Conservation (phyloP, 139 green algal genomes). For the Coccomyxa sp. region DNA sequence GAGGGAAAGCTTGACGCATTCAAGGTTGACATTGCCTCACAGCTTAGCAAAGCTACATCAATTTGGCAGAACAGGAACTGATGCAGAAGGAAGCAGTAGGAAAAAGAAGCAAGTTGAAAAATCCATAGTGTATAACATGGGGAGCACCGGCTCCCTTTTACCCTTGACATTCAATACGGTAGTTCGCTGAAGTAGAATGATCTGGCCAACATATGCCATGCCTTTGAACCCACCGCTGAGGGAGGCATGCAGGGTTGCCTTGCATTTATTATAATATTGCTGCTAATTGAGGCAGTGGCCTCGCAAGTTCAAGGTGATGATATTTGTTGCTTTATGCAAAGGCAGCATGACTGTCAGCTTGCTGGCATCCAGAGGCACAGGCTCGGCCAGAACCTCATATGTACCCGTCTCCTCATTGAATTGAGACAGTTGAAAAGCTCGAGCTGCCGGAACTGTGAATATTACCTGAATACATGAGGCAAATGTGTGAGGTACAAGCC, state of each 20-base stretch:
- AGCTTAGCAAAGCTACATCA: slow-evolving; percentile 1
- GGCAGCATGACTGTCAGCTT: neutral
- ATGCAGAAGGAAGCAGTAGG: neutral
- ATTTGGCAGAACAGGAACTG: too few species aligned
- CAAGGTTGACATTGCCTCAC: slow-evolving; percentile 7
- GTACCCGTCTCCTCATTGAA: neutral
- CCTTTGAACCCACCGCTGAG: too few species aligned
- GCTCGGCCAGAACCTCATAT: neutral
- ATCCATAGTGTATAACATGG: neutral
- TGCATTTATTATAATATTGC: too few species aligned
- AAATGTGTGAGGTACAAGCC: too few species aligned
- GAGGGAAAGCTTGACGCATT: slow-evolving; percentile 31
- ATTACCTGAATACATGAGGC: neutral
- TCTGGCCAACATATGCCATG: neutral
- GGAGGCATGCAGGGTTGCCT: too few species aligned
- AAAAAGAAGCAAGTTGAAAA: neutral
- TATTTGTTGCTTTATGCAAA: neutral
- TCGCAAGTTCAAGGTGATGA: neutral
- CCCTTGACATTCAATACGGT: neutral
- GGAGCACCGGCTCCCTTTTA: neutral
- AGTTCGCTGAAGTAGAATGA: neutral
- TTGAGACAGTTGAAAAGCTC: neutral
- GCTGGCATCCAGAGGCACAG: neutral
- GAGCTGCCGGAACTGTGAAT: neutral
- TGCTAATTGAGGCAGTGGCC: neutral